phyloP scores from a whole-genome alignment of 116 monocot genomes.

The Posidonia oceanica region DNA sequence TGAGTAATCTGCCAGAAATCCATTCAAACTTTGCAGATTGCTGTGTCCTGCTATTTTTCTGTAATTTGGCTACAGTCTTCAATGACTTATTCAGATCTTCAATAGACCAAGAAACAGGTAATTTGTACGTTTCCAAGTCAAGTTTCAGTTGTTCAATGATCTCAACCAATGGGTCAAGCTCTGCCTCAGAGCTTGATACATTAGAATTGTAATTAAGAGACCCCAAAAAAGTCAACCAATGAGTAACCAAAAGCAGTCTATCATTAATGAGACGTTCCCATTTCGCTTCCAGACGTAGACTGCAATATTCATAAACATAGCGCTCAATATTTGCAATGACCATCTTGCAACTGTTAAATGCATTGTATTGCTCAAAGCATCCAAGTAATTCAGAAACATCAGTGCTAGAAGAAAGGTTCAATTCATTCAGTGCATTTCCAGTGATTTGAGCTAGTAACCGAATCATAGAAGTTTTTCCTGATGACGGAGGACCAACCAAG shows the following conservation, averaged over 20 bases:
- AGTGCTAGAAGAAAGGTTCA: slow-evolving; percentile 88
- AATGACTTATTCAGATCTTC: slow-evolving; percentile 39
- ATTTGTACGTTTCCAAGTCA: slow-evolving; percentile 40
- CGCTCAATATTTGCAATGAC: slow-evolving; percentile 47
- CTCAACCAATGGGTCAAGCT: slow-evolving; percentile 36
- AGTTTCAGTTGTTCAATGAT: slow-evolving; percentile 52
- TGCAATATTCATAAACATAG: slow-evolving; percentile 72
- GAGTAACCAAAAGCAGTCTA: slow-evolving; percentile 43
- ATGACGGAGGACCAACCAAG: slow-evolving; percentile 77
- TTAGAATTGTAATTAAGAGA: slow-evolving; percentile 14
- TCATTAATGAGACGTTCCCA: slow-evolving; percentile 41
- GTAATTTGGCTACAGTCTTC: slow-evolving; percentile 31
- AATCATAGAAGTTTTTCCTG: slow-evolving; percentile 81
- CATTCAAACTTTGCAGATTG: slow-evolving; percentile 75
- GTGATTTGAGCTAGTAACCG: slow-evolving; percentile 75
- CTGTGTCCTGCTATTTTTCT: slow-evolving; percentile 23
- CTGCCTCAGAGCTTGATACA: slow-evolving; percentile 10
- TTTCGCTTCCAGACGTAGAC: slow-evolving; percentile 25
- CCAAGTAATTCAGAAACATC: slow-evolving; percentile 97
- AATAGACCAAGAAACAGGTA: slow-evolving; percentile 53
- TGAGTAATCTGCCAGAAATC: slow-evolving; percentile 69
- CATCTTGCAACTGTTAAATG: slow-evolving; percentile 34
- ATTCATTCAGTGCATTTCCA: slow-evolving; percentile 69
- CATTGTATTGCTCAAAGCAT: slow-evolving; percentile 91
- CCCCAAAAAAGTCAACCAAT: slow-evolving; percentile 57